Evolutionary conservation across 1,284 basidiomycete species (phyloP), one percentile per base, ranked within the genome.

Genomic region (Boletellus deceptivus): DNA sequence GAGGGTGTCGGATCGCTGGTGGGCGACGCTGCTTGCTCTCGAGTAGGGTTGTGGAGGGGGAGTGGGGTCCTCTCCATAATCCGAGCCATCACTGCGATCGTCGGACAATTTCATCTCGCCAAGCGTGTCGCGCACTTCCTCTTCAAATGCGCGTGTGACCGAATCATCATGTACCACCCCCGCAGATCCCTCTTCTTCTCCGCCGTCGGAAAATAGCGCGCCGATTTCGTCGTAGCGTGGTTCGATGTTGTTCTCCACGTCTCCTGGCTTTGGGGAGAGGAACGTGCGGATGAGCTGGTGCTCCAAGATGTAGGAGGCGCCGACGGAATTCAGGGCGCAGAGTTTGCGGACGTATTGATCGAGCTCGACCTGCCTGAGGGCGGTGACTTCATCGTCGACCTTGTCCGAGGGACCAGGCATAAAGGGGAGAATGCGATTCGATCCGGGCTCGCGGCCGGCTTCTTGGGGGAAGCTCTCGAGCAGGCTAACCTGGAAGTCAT

Each of bases 401-500:
- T 85, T 76, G 18, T 87, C 78, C 7, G 90, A 82, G 5, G 94
- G 96, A 1, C 95, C 96, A 11, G 95, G 95, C 93, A 98, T 98
- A 71, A 84, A 97, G 0, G 95, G 96, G 38, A 99, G 74, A 51
- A 96, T 89, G 34, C 95, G 81, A 24, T 80, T 77, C 49, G 79
- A 72, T 20, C 75, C 74, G 13, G 79, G 72, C 36, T 83, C 73
- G 8, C 89, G 80, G 8, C 95, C 95, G 16, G 93, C 95, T 72
- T 98, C 95, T 46, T 80, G 77, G 5, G 93, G 93, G 70, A 96
- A 97, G 0, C 80, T 77, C 47, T 93, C 83, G 53, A 98, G 80
- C 34, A 99, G 80, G 9, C 82, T 77, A 49, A 97, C 89, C 65
- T 99, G 97, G 70, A 98, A 98, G 62, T 96, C 93, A 74, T 96